Conservation (phyloP, 1,284 basidiomycete species). For the Cutaneotrichosporon sp. region DNA sequence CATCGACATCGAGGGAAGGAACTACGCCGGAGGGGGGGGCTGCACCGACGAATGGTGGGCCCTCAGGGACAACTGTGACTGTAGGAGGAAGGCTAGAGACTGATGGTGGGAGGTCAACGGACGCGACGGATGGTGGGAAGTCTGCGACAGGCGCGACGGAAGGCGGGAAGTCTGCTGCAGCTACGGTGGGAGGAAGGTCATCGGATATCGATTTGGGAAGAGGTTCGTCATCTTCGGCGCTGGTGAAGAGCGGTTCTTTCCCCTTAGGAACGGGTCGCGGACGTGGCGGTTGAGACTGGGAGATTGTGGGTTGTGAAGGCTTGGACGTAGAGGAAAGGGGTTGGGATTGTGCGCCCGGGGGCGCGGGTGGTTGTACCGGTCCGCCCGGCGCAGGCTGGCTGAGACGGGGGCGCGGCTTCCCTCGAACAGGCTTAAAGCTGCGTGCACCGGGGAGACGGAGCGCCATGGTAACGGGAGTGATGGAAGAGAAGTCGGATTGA, state of each 20-base stretch:
- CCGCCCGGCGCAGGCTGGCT: not conserved
- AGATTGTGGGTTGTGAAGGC: not conserved
- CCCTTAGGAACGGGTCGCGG: not conserved
- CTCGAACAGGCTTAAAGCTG: not conserved
- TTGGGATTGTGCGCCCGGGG: not conserved
- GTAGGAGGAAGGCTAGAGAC: not conserved
- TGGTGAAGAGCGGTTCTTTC: not conserved
- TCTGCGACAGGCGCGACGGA: not conserved
- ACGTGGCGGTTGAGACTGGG: not conserved
- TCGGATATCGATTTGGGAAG: not conserved
- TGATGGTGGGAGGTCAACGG: not conserved
- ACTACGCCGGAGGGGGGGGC: not conserved
- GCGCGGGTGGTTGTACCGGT: not conserved
- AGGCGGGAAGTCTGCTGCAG: not conserved
- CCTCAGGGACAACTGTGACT: not conserved
- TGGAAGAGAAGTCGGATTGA: not conserved
- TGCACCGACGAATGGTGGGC: not conserved
- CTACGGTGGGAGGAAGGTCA: not conserved
- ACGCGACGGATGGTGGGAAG: not conserved
- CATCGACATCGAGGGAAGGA: not conserved
- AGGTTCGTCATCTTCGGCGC: constrained; percentile 1
- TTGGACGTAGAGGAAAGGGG: not conserved
- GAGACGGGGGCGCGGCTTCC: constrained; percentile 1
- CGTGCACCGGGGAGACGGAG: not conserved
- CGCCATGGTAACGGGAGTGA: not conserved